Evolutionary conservation across 2,329 filamentous ascomycete genomes (phyloP).

Genomic region (Cytospora piceicola): DNA sequence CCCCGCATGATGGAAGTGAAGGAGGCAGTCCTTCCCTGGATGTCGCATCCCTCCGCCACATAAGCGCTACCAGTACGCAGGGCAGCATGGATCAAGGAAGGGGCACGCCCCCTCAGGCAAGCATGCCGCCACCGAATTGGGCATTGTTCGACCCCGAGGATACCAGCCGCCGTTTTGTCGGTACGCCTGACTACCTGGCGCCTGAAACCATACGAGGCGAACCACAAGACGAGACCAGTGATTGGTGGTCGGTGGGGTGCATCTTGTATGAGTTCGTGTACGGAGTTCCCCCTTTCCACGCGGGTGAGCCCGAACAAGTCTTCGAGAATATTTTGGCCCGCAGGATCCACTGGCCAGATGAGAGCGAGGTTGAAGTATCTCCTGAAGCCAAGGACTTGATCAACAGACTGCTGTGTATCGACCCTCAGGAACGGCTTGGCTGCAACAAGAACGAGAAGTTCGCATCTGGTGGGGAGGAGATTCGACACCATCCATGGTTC

Average conservation of each 20-base stretch:
- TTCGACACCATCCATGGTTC: constrained; percentile 89
- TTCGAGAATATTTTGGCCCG: constrained; percentile 95
- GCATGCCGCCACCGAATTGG: constrained; percentile 87
- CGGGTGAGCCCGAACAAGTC: constrained; percentile 84
- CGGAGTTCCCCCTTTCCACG: constrained; percentile 92
- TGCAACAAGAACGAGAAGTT: constrained; percentile 85
- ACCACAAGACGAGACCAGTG: constrained; percentile 95
- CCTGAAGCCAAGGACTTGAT: constrained; percentile 92
- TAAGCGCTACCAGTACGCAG: constrained; percentile 49
- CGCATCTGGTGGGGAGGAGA: constrained; percentile 84
- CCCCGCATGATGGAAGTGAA: constrained; percentile 72
- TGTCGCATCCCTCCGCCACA: constrained; percentile 65
- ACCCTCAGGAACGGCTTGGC: constrained; percentile 81
- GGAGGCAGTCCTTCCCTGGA: constrained; percentile 78
- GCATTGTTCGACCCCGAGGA: constrained; percentile 95
- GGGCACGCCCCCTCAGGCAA: constrained; percentile 64
- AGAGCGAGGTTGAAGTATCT: constrained; percentile 77
- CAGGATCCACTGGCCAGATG: constrained; percentile 89
- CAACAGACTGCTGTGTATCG: constrained; percentile 84
- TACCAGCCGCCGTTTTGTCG: constrained; percentile 89
- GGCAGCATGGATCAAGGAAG: constrained; percentile 54
- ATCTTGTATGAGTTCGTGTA: constrained; percentile 97
- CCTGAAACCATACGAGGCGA: constrained; percentile 95
- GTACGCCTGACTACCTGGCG: constrained; percentile 94
- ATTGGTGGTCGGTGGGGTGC: constrained; percentile 99